Base-by-base conservation (phyloP, 164 flowering plant genomes). In the Berberis vulgaris region DNA sequence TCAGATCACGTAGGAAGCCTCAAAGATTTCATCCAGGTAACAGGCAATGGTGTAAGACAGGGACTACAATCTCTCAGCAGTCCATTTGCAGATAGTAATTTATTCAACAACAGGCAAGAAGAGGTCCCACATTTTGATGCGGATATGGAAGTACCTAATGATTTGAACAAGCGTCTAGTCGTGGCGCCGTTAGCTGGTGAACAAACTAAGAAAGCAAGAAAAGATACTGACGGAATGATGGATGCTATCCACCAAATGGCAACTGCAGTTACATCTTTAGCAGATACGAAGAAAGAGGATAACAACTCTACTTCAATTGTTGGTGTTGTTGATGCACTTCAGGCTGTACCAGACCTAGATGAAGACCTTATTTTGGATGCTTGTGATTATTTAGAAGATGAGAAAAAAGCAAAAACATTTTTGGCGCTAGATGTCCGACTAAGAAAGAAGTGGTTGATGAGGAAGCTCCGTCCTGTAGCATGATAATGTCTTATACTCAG, bases 321-420 rank as follows among this genome's bases (percentile, higher is more conserved):
- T 44, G 46, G 54, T 45, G 62, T 62, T 26, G 50, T 66, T 43
- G 41, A 54, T 67, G 64, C 66, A 5, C 70, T 71, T 50, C 43
- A 59, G 45, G 67, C 70, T 6, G 45, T 71, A 39, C 74, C 74
- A 5, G 74, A 67, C 63, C 55, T 71, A 5, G 74, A 71, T 67
- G 70, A 62, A 41, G 70, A 67, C 7, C 70, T 67, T 10, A 43
- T 71, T 10, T 26, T 71, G 43, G 67, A 67, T 50, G 70, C 74
- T 62, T 66, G 66, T 53, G 70, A 66, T 71, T 70, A 66, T 44
- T 49, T 71, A 54, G 70, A 67, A 54, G 70, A 66, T 58, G 67
- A 67, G 57, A 59, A 6, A 43, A 71, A 71, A 46, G 70, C 70
- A 3, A 71, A 62, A 38, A 62, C 57, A 42, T 71, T 71, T 62